Evolutionary conservation across 192 early-diverging fungal genomes (phyloP).

Genomic region (Podila clonocystis): DNA sequence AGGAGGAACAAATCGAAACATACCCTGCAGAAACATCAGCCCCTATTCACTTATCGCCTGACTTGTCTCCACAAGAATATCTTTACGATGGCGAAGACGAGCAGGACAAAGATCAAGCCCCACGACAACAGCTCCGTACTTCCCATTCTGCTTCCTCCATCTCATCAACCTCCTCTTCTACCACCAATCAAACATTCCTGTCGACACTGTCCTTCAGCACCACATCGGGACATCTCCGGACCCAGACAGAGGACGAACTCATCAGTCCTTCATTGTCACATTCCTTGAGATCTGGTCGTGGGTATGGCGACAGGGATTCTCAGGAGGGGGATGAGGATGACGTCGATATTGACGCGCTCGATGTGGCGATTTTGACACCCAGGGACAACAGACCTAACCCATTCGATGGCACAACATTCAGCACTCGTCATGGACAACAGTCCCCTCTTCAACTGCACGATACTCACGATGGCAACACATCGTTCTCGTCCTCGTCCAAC

Average conservation of each 20-base stretch:
- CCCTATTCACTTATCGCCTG: no score
- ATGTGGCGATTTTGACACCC: not conserved
- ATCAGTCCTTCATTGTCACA: not conserved
- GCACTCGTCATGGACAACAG: not conserved
- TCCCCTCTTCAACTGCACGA: not conserved
- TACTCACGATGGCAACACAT: not conserved
- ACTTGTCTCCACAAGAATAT: conserved; percentile 1
- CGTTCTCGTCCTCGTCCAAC: not conserved
- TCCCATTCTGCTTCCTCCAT: conserved; percentile 24
- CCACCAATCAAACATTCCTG: conserved; percentile 35
- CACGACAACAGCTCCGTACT: conserved; percentile 3
- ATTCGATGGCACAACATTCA: not conserved
- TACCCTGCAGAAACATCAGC: no score
- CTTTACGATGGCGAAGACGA: not conserved
- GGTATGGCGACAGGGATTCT: not conserved
- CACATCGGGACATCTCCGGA: conserved; percentile 14
- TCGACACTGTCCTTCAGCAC: conserved; percentile 36
- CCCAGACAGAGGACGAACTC: conserved; percentile 2
- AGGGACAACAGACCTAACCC: not conserved
- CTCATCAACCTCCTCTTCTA: conserved; percentile 10
- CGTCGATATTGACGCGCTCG: not conserved
- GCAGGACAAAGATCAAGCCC: not conserved
- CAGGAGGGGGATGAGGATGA: not conserved
- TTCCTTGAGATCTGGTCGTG: not conserved
- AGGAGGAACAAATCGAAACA: no score